Evolutionary conservation across 768 basidiomycete species (phyloP).

Genomic region (Kwoniella botswanensis): DNA sequence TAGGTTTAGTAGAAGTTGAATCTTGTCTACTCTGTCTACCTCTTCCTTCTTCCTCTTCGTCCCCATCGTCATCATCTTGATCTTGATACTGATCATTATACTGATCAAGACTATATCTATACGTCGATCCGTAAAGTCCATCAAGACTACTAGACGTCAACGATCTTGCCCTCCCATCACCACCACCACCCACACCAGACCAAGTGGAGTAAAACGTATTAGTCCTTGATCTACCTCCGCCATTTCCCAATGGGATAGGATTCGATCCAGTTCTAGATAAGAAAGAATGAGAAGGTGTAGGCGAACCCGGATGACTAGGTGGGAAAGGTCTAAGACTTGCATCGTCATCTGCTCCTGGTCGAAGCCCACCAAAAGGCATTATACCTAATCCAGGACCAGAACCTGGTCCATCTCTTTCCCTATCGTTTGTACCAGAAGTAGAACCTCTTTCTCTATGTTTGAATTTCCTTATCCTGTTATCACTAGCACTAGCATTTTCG

Average conservation of each 20-base stretch:
- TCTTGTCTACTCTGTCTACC: conserved; percentile 32
- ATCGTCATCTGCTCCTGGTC: conserved; percentile 76
- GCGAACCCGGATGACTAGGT: conserved; percentile 84
- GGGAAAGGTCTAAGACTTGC: conserved; percentile 88
- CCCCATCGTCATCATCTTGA: conserved; percentile 49
- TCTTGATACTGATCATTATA: conserved; percentile 1
- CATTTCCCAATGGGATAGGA: conserved; percentile 4
- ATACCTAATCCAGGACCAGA: conserved; percentile 23
- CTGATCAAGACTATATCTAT: conserved; percentile 13
- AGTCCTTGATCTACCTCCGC: conserved; percentile 19
- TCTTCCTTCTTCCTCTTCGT: conserved; percentile 64
- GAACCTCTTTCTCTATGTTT: conserved; percentile 19
- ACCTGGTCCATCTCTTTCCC: conserved; percentile 12
- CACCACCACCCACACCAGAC: conserved; percentile 7
- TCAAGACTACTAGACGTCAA: conserved; percentile 17
- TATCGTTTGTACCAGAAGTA: neutral
- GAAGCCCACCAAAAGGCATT: conserved; percentile 4
- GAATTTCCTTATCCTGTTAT: neutral
- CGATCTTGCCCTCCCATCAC: conserved; percentile 2
- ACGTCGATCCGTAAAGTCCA: conserved; percentile 9
- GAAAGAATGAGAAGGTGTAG: conserved; percentile 74
- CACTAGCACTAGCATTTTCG: neutral
- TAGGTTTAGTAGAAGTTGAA: conserved; percentile 80
- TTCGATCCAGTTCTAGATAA: conserved; percentile 29
- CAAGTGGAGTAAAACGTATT: conserved; percentile 31